Percentiles rank a stretch among this genome's conserved stretches.
Evolutionary conservation across 306 rosid species (phyloP).

Genomic region (Amphicarpaea edgeworthii): DNA sequence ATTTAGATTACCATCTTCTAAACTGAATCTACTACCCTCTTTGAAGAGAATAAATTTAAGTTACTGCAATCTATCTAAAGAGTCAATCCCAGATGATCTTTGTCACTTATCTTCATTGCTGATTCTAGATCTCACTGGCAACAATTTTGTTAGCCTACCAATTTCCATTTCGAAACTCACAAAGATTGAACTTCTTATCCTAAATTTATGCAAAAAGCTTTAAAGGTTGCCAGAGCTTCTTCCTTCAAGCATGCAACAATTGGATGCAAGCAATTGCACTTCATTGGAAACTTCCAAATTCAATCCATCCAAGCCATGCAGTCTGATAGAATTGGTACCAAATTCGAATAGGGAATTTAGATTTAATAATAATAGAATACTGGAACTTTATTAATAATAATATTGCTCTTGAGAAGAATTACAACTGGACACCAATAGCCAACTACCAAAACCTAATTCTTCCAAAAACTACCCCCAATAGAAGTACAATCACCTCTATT

Average conservation of each 20-base stretch:
- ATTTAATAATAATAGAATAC: too few relatives aligned
- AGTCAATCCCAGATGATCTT: conserved; percentile 44
- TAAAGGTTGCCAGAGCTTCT: conserved; percentile 41
- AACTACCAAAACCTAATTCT: too few relatives aligned
- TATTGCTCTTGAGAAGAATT: too few relatives aligned
- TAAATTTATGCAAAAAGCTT: conserved; percentile 42
- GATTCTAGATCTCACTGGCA: conserved; percentile 36
- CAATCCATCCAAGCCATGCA: conserved; percentile 39
- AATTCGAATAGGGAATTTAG: too few relatives aligned
- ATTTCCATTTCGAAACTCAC: conserved; percentile 40
- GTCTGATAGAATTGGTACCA: too few relatives aligned
- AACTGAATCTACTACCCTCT: not conserved
- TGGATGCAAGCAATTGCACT: conserved; percentile 44
- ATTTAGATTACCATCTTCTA: conserved; percentile 38
- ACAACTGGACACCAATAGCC: too few relatives aligned
- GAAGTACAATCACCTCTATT: too few relatives aligned
- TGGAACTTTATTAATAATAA: too few relatives aligned
- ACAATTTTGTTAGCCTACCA: conserved; percentile 49
- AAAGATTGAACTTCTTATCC: conserved; percentile 13
- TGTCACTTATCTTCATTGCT: conserved; percentile 32
- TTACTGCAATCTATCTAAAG: conserved; percentile 46
- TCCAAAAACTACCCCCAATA: too few relatives aligned
- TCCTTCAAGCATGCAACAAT: conserved; percentile 21
- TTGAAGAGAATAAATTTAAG: conserved; percentile 29
- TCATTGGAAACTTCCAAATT: conserved; percentile 38